These are phyloP conservation scores for Protoeuglena noctilucae DNA, from an alignment of 139 green algal genomes.

Conservation along the genomic window DNA sequence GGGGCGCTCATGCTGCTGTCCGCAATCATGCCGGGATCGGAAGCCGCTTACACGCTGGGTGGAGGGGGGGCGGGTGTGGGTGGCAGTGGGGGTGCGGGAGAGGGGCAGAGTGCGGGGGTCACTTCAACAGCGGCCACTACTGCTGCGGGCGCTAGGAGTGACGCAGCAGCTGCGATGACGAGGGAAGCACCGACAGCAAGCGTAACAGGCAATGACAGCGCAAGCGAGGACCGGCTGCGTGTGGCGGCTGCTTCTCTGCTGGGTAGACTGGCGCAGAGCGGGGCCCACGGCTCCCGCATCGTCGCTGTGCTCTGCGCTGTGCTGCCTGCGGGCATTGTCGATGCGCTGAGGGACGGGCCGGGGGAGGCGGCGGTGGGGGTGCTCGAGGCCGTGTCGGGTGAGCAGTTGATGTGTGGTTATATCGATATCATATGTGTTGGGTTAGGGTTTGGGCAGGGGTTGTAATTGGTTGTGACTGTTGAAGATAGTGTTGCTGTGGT, in stretches of 20 bases:
- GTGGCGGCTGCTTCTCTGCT: slow-evolving; percentile 44
- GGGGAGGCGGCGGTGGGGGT: slow-evolving; percentile 32
- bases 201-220: not conserved
- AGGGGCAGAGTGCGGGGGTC: no score
- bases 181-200: slow-evolving; percentile 4
- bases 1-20: slow-evolving; percentile 56
- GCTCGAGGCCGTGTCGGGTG: slow-evolving; percentile 14
- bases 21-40: slow-evolving; percentile 49
- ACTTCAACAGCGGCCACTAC: no score
- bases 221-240: slow-evolving; percentile 14
- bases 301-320: slow-evolving; percentile 42
- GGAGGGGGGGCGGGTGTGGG: no score
- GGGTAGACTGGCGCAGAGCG: slow-evolving; percentile 29
- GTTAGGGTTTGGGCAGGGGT: no score
- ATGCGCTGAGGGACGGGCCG: slow-evolving; percentile 38
- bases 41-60: no score
- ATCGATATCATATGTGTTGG: no score
- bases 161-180: no score
- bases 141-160: no score
- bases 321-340: slow-evolving; percentile 61
- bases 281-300: slow-evolving; percentile 48
- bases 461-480: no score
- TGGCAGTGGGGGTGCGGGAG: slow-evolving; percentile 1
- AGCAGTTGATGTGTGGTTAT: slow-evolving; percentile 9
- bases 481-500: no score